phyloP scores from a whole-genome alignment of 2,329 filamentous ascomycete species.

The Cladosporium sp. region DNA sequence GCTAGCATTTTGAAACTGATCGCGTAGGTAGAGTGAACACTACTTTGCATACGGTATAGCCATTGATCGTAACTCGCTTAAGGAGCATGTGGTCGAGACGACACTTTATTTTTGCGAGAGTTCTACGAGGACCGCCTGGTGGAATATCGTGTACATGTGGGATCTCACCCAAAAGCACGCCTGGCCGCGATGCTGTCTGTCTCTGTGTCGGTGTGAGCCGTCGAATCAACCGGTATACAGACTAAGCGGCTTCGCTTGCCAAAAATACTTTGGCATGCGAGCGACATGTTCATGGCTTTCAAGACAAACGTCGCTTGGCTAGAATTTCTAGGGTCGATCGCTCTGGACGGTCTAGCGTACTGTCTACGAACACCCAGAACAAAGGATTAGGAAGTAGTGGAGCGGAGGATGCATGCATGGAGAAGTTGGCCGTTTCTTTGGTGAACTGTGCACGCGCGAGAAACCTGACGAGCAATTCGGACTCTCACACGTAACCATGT shows the following conservation, averaged over 20 bases:
- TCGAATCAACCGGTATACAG: not conserved
- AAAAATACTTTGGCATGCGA: not conserved
- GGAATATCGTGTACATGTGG: too few relatives aligned
- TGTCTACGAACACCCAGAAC: not conserved
- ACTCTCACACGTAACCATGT: not conserved
- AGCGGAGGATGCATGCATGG: not conserved
- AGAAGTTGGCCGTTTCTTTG: not conserved
- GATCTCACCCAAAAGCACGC: too few relatives aligned
- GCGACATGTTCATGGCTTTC: not conserved
- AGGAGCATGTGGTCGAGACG: too few relatives aligned
- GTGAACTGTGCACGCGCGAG: not conserved
- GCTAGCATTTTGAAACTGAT: too few relatives aligned
- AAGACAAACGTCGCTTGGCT: not conserved
- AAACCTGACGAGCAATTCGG: not conserved
- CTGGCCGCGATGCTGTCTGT: too few relatives aligned
- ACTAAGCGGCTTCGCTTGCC: not conserved
- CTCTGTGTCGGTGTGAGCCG: too few relatives aligned
- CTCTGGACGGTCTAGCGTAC: not conserved
- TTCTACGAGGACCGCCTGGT: too few relatives aligned
- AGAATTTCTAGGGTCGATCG: not conserved
- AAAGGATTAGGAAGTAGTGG: not conserved
- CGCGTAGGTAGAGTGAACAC: too few relatives aligned
- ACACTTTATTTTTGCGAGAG: too few relatives aligned
- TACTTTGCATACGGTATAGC: too few relatives aligned
- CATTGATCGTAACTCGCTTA: too few relatives aligned